Evolutionary conservation across 208 protist species (phyloP).

Genomic region (Leishmania amazonensis): DNA sequence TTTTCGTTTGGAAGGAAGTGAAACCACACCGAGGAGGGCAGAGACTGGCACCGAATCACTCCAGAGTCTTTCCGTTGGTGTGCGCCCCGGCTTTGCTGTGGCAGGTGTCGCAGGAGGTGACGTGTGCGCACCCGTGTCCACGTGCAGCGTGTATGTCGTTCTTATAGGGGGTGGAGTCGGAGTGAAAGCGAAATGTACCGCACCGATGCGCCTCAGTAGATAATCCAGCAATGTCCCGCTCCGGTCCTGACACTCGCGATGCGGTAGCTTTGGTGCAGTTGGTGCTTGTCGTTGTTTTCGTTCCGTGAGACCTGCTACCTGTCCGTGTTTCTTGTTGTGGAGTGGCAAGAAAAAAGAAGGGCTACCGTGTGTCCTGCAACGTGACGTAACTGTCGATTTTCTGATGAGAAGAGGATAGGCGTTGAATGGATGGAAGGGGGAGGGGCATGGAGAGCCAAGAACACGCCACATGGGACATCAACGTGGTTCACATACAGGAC

Average conservation of each 20-base stretch:
- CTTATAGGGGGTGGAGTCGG: not conserved
- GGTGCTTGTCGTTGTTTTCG: not conserved
- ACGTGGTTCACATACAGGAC: not conserved
- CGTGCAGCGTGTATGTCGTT: not conserved
- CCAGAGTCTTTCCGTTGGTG: not conserved
- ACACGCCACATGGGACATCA: not conserved
- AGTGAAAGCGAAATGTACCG: not conserved
- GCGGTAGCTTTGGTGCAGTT: not conserved
- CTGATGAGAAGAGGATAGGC: not conserved
- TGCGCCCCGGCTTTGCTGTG: not conserved
- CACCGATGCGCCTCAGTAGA: not conserved
- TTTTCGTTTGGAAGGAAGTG: no score
- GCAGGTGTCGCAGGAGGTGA: not conserved
- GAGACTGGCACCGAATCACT: not conserved
- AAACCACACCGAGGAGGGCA: not conserved
- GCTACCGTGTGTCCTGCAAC: not conserved
- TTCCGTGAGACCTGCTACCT: not conserved
- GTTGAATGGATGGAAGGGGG: not conserved
- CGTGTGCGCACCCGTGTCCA: not conserved
- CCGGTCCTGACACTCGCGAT: not conserved
- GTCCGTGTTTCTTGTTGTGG: not conserved
- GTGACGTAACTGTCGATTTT: not conserved
- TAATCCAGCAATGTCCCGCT: not conserved
- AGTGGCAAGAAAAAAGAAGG: not conserved
- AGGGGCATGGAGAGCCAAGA: not conserved